These are phyloP conservation scores for Erodium moschatum DNA, from an alignment of 441 rosid genomes.

Conservation along the genomic window DNA sequence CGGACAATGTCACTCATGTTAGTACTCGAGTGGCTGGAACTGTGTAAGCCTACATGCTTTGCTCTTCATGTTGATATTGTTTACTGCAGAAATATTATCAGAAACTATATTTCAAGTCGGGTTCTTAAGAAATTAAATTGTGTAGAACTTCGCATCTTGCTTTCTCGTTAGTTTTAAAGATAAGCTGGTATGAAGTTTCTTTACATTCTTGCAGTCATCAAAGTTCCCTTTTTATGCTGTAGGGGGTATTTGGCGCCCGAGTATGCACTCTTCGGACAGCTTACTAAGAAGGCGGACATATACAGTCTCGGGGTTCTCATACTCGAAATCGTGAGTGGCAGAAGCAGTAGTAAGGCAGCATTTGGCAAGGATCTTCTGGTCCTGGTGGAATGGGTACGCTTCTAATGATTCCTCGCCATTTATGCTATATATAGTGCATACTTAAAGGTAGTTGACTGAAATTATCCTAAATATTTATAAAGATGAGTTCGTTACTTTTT, in stretches of 20 bases:
- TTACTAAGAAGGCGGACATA: conserved; percentile 86
- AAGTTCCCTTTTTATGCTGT: conserved; percentile 13
- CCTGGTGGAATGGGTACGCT: conserved; percentile 84
- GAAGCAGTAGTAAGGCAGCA: conserved; percentile 73
- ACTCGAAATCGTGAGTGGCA: conserved; percentile 80
- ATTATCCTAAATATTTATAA: too few species aligned
- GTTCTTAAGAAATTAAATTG: too few species aligned
- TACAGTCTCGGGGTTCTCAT: conserved; percentile 85
- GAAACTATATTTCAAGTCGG: too few species aligned
- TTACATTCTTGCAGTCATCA: too few species aligned
- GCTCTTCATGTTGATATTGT: conserved; percentile 8
- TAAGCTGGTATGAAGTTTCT: too few species aligned
- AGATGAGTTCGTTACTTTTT: too few species aligned
- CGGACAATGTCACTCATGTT: conserved; percentile 35
- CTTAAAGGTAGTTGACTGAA: too few species aligned
- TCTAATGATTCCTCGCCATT: background rate
- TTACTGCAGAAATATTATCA: too few species aligned
- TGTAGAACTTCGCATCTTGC: too few species aligned
- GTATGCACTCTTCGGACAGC: conserved; percentile 75
- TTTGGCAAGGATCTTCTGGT: conserved; percentile 60
- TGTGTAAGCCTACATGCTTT: conserved; percentile 34
- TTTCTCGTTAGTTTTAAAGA: too few species aligned
- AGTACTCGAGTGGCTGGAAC: conserved; percentile 83
- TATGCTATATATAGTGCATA: too few species aligned
- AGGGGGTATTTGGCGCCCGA: conserved; percentile 98